Conservation (phyloP, 1,139 yeast genomes). For the Debaryomyces subglobosus region DNA sequence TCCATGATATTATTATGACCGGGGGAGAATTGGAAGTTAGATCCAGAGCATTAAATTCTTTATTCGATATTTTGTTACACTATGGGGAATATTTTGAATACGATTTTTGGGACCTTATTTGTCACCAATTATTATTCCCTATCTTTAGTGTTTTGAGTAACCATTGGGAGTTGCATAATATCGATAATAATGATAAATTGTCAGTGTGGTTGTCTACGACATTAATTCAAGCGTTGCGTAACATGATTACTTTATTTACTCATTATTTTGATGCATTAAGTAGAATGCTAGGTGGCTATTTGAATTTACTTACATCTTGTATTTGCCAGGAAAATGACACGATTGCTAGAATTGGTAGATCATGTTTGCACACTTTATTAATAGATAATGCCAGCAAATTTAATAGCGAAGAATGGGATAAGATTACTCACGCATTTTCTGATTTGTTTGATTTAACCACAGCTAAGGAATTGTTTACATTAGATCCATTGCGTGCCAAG, state of each 20-base stretch:
- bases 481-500: conserved; percentile 53
- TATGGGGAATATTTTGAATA: conserved; percentile 77
- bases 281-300: conserved; percentile 73
- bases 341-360: conserved; percentile 90
- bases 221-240: conserved; percentile 89
- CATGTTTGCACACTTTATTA: conserved; percentile 79
- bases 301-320: conserved; percentile 79
- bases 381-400: conserved; percentile 74
- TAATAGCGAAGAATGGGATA: conserved; percentile 70
- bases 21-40: conserved; percentile 95
- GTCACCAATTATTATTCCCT: conserved; percentile 82
- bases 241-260: conserved; percentile 80
- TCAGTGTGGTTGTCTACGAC: conserved; percentile 98
- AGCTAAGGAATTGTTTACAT: conserved; percentile 79
- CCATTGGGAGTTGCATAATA: conserved; percentile 73
- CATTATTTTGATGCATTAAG: conserved; percentile 78
- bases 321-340: conserved; percentile 97
- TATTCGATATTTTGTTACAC: conserved; percentile 79
- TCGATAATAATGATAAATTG: conserved; percentile 63
- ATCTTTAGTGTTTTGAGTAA: conserved; percentile 79
- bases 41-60: conserved; percentile 78
- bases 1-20: conserved; percentile 87
- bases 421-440: conserved; percentile 63
- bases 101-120: conserved; percentile 81
- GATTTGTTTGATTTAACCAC: conserved; percentile 79